Percentiles rank a stretch among this genome's conserved stretches.
These are phyloP conservation scores for Daldinia vernicosa DNA, from an alignment of 495 filamentous ascomycete species.

Conservation along the genomic window DNA sequence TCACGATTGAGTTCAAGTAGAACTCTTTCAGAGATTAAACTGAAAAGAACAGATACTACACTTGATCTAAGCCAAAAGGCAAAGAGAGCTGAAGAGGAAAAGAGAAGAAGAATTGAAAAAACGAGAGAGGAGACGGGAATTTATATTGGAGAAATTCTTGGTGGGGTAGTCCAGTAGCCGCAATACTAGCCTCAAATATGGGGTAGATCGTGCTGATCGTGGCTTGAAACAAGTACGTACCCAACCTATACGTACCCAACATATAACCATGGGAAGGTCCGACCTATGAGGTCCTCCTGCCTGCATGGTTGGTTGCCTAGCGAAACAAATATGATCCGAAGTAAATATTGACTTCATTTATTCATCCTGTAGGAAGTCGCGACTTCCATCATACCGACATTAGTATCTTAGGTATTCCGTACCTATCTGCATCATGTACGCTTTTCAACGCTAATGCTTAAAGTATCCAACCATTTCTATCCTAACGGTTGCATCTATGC, in stretches of 20 bases:
- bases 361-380: not conserved
- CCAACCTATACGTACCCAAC: not conserved
- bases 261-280: no score
- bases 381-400: not conserved
- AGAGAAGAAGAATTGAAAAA: slow-evolving; percentile 27
- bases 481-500: slow-evolving; percentile 27
- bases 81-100: slow-evolving; percentile 57
- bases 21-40: slow-evolving; percentile 81
- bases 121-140: slow-evolving; percentile 4
- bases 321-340: slow-evolving; percentile 33
- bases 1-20: slow-evolving; percentile 77
- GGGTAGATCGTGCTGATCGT: slow-evolving; percentile 4
- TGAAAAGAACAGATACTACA: slow-evolving; percentile 99
- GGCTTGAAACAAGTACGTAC: slow-evolving; percentile 13
- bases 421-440: slow-evolving; percentile 1
- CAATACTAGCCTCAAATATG: slow-evolving; percentile 21
- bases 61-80: slow-evolving; percentile 95
- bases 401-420: not conserved
- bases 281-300: no score
- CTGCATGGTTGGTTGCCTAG: slow-evolving; percentile 28
- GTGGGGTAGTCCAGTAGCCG: not conserved
- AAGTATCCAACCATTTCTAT: slow-evolving; percentile 27
- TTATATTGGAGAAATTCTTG: slow-evolving; percentile 4
- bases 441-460: slow-evolving; percentile 1
- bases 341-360: slow-evolving; percentile 39